These are phyloP conservation scores for Metarhizium rileyi DNA, from an alignment of 2,329 filamentous ascomycete genomes.

Conservation along the genomic window DNA sequence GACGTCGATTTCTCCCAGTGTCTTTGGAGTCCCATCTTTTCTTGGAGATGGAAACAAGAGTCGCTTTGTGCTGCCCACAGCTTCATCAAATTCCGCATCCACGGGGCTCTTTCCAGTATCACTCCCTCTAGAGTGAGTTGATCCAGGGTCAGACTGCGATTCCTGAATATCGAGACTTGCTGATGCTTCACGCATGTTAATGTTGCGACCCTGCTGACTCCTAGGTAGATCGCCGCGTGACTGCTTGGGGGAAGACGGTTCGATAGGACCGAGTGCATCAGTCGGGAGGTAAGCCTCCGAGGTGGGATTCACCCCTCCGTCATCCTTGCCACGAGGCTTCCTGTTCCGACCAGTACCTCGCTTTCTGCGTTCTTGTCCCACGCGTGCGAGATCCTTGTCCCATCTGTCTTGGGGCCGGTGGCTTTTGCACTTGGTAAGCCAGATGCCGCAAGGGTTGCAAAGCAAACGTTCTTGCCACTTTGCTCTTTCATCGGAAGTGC, in stretches of 20 bases:
- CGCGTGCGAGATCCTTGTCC: constrained; percentile 52
- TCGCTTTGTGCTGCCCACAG: constrained; percentile 50
- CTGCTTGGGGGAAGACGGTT: constrained; percentile 26
- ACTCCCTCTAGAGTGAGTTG: constrained; percentile 44
- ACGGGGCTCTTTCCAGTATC: constrained; percentile 51
- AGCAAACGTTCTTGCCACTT: constrained; percentile 63
- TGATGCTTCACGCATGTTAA: not conserved
- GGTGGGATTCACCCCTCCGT: constrained; percentile 32
- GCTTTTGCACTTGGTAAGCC: constrained; percentile 78
- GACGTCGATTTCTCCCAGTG: constrained; percentile 46
- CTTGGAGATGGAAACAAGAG: constrained; percentile 70
- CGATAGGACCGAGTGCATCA: constrained; percentile 39
- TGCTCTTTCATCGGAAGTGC: constrained; percentile 51
- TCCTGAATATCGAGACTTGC: constrained; percentile 10
- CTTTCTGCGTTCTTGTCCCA: constrained; percentile 42
- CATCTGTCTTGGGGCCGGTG: constrained; percentile 80
- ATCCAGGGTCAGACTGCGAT: constrained; percentile 24
- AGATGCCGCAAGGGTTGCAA: constrained; percentile 94
- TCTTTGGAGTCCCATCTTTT: constrained; percentile 52
- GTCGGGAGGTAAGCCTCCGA: constrained; percentile 47
- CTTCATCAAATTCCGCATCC: constrained; percentile 36
- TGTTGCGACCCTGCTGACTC: constrained; percentile 1
- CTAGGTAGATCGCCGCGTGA: constrained; percentile 11
- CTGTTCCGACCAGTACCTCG: constrained; percentile 35
- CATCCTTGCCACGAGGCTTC: constrained; percentile 39